A percentile compares a stretch with the other conserved stretches of the same genome.
Conservation (phyloP, 495 filamentous ascomycete species). For the Lasiosphaeria miniovina region DNA sequence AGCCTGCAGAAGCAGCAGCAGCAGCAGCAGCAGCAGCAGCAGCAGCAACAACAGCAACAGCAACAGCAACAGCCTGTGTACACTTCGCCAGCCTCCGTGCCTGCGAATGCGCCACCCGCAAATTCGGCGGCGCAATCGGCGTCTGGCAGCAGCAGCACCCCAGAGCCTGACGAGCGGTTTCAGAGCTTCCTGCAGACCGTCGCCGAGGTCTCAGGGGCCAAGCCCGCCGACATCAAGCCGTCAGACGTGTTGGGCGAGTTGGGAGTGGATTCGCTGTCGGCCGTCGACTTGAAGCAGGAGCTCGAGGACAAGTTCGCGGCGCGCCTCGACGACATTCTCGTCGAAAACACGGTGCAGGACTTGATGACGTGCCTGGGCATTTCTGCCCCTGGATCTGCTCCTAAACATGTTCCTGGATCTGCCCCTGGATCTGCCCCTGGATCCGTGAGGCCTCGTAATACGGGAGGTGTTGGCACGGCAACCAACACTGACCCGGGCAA, state of each 20-base stretch:
- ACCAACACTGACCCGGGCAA: not conserved
- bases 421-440: not conserved
- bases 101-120: not conserved
- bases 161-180: not conserved
- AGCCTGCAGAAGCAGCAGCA: not conserved
- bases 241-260: not conserved
- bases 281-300: not conserved
- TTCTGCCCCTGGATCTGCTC: not conserved
- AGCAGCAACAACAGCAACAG: not conserved
- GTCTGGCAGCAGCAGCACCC: not conserved
- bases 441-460: not conserved
- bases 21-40: not conserved
- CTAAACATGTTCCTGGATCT: not conserved
- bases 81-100: no score
- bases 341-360: not conserved
- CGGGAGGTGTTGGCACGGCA: not conserved
- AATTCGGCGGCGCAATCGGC: not conserved
- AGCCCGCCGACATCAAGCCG: not conserved
- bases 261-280: not conserved
- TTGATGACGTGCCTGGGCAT: not conserved
- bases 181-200: not conserved
- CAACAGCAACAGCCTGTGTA: not conserved
- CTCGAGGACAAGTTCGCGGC: not conserved
- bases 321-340: not conserved
- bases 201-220: not conserved